Base-by-base conservation (phyloP, 2,329 filamentous ascomycete species). In the Fusarium nygamai region DNA sequence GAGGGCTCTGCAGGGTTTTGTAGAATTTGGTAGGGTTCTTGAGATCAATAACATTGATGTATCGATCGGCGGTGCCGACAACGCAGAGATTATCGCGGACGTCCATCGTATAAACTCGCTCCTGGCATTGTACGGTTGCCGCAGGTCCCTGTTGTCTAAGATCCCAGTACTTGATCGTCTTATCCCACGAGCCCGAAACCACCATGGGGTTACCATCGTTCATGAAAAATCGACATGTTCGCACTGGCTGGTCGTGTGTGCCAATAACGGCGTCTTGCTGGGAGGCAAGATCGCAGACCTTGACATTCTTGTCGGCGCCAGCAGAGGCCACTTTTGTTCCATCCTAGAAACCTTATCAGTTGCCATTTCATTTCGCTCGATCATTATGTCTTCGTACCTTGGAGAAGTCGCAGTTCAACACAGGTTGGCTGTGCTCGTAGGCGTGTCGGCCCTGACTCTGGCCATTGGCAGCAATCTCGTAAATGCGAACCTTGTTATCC, bases 401-500 rank as follows among this genome's bases (percentile, higher is more conserved):
- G 83, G 94, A 95, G 90, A 96, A 98, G 80, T 95, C 93, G 73
- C 92, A 92, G 81, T 91, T 93, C 70, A 99, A 85, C 7, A 97
- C 95, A 7, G 95, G 94, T 50, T 89, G 94, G 75, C 94, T 92
- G 84, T 97, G 94, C 76, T 97, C 93, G 80, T 96, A 97, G 67
- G 92, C 86, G 72, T 94, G 94, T 80, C 95, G 96, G 57, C 94
- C 95, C 81, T 94, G 91, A 80, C 93, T 96, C 81, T 93, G 90
- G 48, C 95, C 94, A 75, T 91, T 91, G 64, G 84, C 85, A 74
- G 92, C 91, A 81, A 98, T 94, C 83, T 98, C 94, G 85, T 98
- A 99, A 81, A 99, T 96, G 80, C 95, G 93, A 73, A 98, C 94
- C 83, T 98, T 97, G 86, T 97, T 97, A 85, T 99, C 96, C 96